phyloP scores from a whole-genome alignment of 345 rosid genomes.

The Passiflora organensis region DNA sequence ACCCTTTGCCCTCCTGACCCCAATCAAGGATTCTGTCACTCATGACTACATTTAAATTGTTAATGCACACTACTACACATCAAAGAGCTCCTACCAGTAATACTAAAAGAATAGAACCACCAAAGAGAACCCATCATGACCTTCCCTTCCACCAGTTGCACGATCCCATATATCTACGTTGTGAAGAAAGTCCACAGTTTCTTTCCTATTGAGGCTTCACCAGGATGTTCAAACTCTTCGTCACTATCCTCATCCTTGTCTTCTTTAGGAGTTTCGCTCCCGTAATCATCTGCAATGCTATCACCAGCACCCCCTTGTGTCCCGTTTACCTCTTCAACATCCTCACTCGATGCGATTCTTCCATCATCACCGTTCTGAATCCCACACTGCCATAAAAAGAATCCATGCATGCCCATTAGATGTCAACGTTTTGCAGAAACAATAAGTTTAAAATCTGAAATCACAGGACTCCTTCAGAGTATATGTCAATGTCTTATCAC shows the following conservation, averaged over 20 bases:
- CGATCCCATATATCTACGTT: conserved; percentile 30
- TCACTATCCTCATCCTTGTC: conserved; percentile 41
- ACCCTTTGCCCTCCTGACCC: conserved; percentile 8
- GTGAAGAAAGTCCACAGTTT: conserved; percentile 94
- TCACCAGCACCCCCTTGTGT: conserved; percentile 41
- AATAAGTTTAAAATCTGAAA: too few species aligned
- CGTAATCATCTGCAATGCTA: conserved; percentile 24
- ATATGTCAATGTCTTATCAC: conserved; percentile 10
- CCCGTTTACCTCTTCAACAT: conserved; percentile 80
- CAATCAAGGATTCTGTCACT: conserved; percentile 10
- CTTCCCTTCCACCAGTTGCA: conserved; percentile 4
- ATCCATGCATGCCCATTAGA: too few species aligned
- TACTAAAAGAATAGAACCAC: conserved; percentile 20
- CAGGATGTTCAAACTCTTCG: conserved; percentile 61
- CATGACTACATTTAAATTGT: conserved; percentile 25
- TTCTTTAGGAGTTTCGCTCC: conserved; percentile 27
- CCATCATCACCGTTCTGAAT: conserved; percentile 37
- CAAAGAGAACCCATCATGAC: conserved; percentile 16
- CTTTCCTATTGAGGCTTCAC: conserved; percentile 76
- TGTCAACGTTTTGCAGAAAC: too few species aligned
- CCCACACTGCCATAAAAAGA: conserved; percentile 37
- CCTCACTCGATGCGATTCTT: conserved; percentile 58
- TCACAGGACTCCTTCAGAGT: too few species aligned
- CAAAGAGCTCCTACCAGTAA: conserved; percentile 33
- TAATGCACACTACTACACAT: conserved; percentile 32